Evolutionary conservation across 2,329 filamentous ascomycete species (phyloP).

Genomic region (Neobulgaria alba): DNA sequence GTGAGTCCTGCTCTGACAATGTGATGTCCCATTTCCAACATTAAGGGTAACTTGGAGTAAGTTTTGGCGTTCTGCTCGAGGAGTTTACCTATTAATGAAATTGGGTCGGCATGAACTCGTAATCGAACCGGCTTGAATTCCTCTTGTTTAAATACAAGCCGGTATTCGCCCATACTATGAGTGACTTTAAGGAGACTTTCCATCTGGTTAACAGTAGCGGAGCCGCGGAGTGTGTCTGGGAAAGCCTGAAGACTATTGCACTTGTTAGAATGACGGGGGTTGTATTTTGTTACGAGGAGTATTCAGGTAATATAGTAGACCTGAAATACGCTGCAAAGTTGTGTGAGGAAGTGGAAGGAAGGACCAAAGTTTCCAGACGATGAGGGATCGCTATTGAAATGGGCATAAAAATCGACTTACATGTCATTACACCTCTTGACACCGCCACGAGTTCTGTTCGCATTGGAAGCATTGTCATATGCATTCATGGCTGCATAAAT

Average conservation of each 20-base stretch:
- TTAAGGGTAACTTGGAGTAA: slow-evolving; percentile 67
- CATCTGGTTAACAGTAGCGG: slow-evolving; percentile 44
- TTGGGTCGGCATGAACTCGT: slow-evolving; percentile 66
- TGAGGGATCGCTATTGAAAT: neutral
- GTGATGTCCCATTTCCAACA: slow-evolving; percentile 59
- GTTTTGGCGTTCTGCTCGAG: slow-evolving; percentile 67
- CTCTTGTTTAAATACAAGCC: slow-evolving; percentile 68
- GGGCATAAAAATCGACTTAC: slow-evolving; percentile 35
- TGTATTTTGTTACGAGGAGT: too few species aligned
- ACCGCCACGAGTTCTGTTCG: slow-evolving; percentile 65
- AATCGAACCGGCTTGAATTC: slow-evolving; percentile 73
- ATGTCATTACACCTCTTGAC: slow-evolving; percentile 72
- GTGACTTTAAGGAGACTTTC: slow-evolving; percentile 63
- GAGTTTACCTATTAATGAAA: slow-evolving; percentile 63
- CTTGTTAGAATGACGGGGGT: slow-evolving; percentile 20
- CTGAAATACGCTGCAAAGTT: too few species aligned
- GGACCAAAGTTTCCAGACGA: too few species aligned
- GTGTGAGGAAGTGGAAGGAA: too few species aligned
- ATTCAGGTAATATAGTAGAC: too few species aligned
- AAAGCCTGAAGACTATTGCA: slow-evolving; percentile 52
- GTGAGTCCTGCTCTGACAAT: slow-evolving; percentile 53
- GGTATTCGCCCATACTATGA: slow-evolving; percentile 67
- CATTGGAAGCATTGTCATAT: slow-evolving; percentile 77
- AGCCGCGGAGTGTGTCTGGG: slow-evolving; percentile 44
- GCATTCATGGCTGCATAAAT: slow-evolving; percentile 56